These are phyloP conservation scores for Avena atlantica DNA, from an alignment of 176 grass and related monocot genomes.

Conservation along the genomic window DNA sequence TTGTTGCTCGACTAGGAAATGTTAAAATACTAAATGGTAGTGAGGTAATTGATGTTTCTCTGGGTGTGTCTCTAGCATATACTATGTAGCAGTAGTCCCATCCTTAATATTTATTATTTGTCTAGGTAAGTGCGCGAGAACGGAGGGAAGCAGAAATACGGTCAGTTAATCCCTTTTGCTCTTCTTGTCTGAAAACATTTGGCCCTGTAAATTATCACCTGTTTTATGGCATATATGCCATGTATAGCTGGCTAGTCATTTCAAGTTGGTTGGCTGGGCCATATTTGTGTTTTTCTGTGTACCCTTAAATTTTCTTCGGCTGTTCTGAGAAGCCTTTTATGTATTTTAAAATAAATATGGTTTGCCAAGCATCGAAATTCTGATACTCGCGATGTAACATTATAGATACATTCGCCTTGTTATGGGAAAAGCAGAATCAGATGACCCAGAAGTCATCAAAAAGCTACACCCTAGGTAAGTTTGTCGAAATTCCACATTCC, in stretches of 20 bases:
- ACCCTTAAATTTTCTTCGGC: not conserved
- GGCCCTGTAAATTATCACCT: constrained; percentile 29
- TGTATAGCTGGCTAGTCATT: constrained; percentile 10
- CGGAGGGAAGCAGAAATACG: constrained; percentile 94
- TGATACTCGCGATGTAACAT: constrained; percentile 24
- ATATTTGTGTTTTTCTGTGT: not conserved
- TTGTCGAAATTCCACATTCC: constrained; percentile 20
- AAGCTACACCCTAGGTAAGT: constrained; percentile 76
- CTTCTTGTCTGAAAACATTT: not conserved
- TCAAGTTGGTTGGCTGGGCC: not conserved
- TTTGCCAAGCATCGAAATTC: not conserved
- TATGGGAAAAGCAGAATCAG: constrained; percentile 71
- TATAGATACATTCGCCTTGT: constrained; percentile 84
- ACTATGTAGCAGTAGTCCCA: constrained; percentile 11
- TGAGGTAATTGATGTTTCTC: constrained; percentile 45
- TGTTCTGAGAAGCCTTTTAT: constrained; percentile 8
- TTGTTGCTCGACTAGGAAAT: constrained; percentile 84
- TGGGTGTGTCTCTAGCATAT: constrained; percentile 17
- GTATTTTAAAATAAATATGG: not conserved
- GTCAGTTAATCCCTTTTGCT: constrained; percentile 55
- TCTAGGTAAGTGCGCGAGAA: constrained; percentile 82
- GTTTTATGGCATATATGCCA: not conserved
- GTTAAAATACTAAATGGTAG: constrained; percentile 87
- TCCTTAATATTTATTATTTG: constrained; percentile 4
- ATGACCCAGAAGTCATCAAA: constrained; percentile 69